Evolutionary conservation across 202 grass and related monocot genomes (phyloP).

Genomic region (Tripidium arundinaceum): DNA sequence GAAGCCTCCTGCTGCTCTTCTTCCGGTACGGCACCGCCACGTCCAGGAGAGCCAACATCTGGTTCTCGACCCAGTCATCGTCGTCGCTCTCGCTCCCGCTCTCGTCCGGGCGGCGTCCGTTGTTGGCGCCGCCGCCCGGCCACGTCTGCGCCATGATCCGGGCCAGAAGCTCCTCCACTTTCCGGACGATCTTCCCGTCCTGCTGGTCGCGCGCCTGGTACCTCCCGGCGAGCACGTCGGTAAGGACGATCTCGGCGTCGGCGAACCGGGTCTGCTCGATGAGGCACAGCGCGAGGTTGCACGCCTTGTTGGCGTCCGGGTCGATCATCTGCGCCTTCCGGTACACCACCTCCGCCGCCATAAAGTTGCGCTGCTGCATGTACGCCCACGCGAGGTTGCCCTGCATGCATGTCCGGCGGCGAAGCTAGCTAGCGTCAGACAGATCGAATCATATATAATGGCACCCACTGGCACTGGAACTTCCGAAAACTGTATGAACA

Average conservation of each 20-base stretch:
- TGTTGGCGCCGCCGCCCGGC: background rate
- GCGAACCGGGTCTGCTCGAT: conserved; percentile 49
- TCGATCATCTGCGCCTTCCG: conserved; percentile 93
- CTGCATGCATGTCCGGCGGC: conserved; percentile 31
- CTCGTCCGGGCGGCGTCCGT: background rate
- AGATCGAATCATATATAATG: no score
- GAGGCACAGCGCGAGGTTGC: conserved; percentile 81
- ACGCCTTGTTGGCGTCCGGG: conserved; percentile 85
- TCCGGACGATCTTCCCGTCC: conserved; percentile 42
- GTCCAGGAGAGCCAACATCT: conserved; percentile 61
- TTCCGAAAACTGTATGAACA: background rate
- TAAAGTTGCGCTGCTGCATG: conserved; percentile 86
- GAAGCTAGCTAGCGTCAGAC: no score
- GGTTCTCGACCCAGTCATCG: conserved; percentile 29
- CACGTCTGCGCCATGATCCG: conserved; percentile 28
- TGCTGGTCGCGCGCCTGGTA: conserved; percentile 16
- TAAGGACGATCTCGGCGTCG: conserved; percentile 54
- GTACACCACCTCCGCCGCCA: conserved; percentile 93
- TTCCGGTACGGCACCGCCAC: conserved; percentile 43
- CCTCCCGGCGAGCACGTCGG: conserved; percentile 38
- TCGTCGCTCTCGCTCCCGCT: background rate
- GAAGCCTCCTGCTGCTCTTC: conserved; percentile 52
- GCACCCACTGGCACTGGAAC: no score
- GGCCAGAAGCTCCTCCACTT: conserved; percentile 50
- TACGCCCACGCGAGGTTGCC: conserved; percentile 96